Evolutionary conservation across 352 stramenopile genomes (phyloP).

Genomic region (Globisporangium acanthophoron): DNA sequence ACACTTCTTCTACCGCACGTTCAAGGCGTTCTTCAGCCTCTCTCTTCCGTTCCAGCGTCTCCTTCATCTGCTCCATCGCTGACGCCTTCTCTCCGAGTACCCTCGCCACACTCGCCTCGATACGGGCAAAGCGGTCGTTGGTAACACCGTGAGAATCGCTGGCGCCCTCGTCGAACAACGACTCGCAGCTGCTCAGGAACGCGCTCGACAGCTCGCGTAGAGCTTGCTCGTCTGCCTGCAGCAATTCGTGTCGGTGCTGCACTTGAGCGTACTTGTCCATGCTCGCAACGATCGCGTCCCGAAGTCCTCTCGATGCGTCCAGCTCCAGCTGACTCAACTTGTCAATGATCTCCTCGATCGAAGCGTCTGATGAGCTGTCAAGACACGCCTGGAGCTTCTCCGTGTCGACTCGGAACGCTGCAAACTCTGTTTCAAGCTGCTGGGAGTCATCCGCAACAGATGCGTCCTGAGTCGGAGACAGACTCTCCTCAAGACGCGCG

Average conservation of each 20-base stretch:
- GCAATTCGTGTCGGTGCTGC: slow-evolving; percentile 2
- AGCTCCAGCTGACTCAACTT: neutral
- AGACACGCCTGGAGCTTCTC: slow-evolving; percentile 3
- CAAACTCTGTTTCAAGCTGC: neutral
- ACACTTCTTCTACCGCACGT: neutral
- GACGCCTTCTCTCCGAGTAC: neutral
- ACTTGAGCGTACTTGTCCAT: neutral
- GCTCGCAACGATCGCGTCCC: slow-evolving; percentile 2
- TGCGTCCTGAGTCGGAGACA: slow-evolving; percentile 12
- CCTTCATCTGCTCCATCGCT: slow-evolving; percentile 8
- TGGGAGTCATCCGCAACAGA: slow-evolving; percentile 7
- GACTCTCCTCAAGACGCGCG: slow-evolving; percentile 11
- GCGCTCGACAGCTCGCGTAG: neutral
- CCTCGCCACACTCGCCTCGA: neutral
- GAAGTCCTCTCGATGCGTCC: neutral
- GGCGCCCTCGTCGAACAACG: neutral
- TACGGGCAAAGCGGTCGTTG: slow-evolving; percentile 1
- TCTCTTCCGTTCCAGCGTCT: slow-evolving; percentile 17
- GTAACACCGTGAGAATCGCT: neutral
- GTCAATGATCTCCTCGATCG: neutral
- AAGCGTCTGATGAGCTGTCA: neutral
- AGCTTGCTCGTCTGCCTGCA: neutral
- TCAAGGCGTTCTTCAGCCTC: neutral
- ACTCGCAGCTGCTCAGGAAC: slow-evolving; percentile 5
- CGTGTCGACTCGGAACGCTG: neutral